Percentiles rank a stretch among this genome's conserved stretches.
Conservation (phyloP, 1,284 basidiomycete genomes). For the Vanrija humicola region DNA sequence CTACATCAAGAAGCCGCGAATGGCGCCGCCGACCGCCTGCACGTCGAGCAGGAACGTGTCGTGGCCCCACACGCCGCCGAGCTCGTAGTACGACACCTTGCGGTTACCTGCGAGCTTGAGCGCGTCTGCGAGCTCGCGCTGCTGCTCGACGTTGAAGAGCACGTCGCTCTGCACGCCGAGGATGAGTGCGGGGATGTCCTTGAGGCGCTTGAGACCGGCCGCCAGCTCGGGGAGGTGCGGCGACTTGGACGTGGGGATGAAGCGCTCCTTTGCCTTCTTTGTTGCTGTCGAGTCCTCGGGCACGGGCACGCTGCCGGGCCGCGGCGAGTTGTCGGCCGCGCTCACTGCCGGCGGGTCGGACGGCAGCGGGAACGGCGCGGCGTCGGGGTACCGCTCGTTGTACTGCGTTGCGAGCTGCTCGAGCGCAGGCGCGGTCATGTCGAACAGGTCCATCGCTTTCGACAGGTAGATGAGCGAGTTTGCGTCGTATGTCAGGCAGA, state of each 20-base stretch:
- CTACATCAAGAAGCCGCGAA: constrained; percentile 63
- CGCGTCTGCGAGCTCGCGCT: constrained; percentile 90
- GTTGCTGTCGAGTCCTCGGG: background rate
- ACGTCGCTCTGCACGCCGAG: constrained; percentile 97
- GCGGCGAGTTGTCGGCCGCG: constrained; percentile 4
- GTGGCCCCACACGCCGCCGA: constrained; percentile 97
- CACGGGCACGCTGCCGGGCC: background rate
- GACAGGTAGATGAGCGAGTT: constrained; percentile 98
- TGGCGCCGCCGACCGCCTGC: constrained; percentile 71
- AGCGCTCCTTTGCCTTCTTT: constrained; percentile 42
- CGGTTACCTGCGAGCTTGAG: constrained; percentile 82
- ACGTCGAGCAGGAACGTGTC: constrained; percentile 91
- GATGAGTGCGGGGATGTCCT: constrained; percentile 75
- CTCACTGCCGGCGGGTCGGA: constrained; percentile 31
- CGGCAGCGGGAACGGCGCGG: constrained; percentile 45
- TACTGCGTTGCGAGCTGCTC: constrained; percentile 57
- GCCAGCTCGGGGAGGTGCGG: constrained; percentile 78
- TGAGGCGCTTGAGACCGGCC: constrained; percentile 72
- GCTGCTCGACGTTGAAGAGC: constrained; percentile 95
- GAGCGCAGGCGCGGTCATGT: constrained; percentile 81
- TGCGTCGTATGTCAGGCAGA: constrained; percentile 98
- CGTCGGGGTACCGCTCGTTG: constrained; percentile 35
- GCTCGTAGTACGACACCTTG: constrained; percentile 90
- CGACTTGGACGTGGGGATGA: constrained; percentile 55
- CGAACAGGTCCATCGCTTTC: constrained; percentile 99